These are phyloP conservation scores for Onygena corvina DNA, from an alignment of 2,329 filamentous ascomycete species.

Conservation along the genomic window DNA sequence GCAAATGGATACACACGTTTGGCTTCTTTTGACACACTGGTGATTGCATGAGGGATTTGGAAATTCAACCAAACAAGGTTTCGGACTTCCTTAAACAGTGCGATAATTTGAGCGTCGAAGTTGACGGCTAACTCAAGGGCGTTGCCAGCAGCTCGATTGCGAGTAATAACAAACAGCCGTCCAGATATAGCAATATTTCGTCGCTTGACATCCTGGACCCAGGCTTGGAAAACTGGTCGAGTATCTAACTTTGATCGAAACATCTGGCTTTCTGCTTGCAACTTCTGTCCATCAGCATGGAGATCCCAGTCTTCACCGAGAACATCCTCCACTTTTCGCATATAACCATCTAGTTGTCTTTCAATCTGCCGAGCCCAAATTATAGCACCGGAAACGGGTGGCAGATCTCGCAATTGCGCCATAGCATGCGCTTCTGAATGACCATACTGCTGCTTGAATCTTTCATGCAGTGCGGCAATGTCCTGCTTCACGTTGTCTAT, in stretches of 20 bases:
- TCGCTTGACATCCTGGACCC: slow-evolving; percentile 79
- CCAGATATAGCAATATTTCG: slow-evolving; percentile 86
- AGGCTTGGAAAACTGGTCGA: slow-evolving; percentile 84
- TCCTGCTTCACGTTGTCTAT: slow-evolving; percentile 97
- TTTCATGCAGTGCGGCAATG: slow-evolving; percentile 83
- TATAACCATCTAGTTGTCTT: slow-evolving; percentile 86
- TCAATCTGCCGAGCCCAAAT: slow-evolving; percentile 98
- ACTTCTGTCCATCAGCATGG: slow-evolving; percentile 87
- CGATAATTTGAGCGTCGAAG: slow-evolving; percentile 94
- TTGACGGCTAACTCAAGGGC: slow-evolving; percentile 82
- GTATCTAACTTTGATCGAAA: slow-evolving; percentile 97
- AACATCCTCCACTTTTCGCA: slow-evolving; percentile 98
- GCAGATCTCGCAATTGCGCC: slow-evolving; percentile 90
- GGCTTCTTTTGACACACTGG: slow-evolving; percentile 95
- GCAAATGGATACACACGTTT: slow-evolving; percentile 97
- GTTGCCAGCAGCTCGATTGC: slow-evolving; percentile 82
- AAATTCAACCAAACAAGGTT: slow-evolving; percentile 94
- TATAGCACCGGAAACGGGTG: slow-evolving; percentile 90
- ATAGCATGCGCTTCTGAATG: slow-evolving; percentile 96
- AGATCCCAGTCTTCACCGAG: slow-evolving; percentile 88
- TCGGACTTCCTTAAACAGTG: slow-evolving; percentile 94
- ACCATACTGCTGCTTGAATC: slow-evolving; percentile 97
- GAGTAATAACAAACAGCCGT: slow-evolving; percentile 77
- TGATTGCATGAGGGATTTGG: slow-evolving; percentile 84
- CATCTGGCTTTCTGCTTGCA: slow-evolving; percentile 78